phyloP scores from a whole-genome alignment of 2,329 filamentous ascomycete genomes.

The Erysiphe pisi region DNA sequence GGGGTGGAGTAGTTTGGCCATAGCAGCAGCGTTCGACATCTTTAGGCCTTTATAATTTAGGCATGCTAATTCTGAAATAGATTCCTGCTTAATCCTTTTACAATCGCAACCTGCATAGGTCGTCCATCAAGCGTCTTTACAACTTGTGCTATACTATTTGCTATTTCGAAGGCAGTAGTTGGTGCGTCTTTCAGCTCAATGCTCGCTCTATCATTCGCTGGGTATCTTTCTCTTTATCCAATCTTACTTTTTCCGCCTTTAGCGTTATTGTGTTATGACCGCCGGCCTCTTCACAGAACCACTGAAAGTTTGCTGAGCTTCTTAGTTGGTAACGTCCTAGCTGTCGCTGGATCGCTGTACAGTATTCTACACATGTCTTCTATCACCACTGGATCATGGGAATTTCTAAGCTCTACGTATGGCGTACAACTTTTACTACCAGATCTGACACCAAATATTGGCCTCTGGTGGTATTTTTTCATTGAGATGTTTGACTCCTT shows the following conservation, averaged over 20 bases:
- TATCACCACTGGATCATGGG: conserved; percentile 68
- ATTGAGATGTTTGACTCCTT: conserved; percentile 99
- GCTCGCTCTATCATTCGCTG: conserved; percentile 73
- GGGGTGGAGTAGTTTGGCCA: conserved; percentile 60
- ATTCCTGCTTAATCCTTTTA: conserved; percentile 92
- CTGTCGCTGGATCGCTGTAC: conserved; percentile 47
- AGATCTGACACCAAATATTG: conserved; percentile 88
- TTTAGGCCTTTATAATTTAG: not conserved
- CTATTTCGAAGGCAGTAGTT: conserved; percentile 66
- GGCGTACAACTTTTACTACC: conserved; percentile 83
- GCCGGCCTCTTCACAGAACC: conserved; percentile 36
- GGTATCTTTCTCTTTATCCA: conserved; percentile 88
- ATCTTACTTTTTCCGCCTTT: conserved; percentile 75
- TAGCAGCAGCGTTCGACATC: conserved; percentile 62
- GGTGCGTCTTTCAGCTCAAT: conserved; percentile 66
- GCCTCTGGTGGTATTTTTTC: conserved; percentile 99
- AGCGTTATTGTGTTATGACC: conserved; percentile 68
- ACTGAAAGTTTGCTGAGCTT: conserved; percentile 43
- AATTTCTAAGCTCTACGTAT: conserved; percentile 81
- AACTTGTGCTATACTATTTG: conserved; percentile 74
- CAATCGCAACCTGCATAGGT: conserved; percentile 78
- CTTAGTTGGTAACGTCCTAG: conserved; percentile 43
- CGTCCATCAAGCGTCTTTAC: conserved; percentile 83
- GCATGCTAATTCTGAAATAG: conserved; percentile 40
- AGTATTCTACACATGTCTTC: conserved; percentile 61